Evolutionary conservation across 208 protist genomes (phyloP).

Genomic region (Lotmaria passim): DNA sequence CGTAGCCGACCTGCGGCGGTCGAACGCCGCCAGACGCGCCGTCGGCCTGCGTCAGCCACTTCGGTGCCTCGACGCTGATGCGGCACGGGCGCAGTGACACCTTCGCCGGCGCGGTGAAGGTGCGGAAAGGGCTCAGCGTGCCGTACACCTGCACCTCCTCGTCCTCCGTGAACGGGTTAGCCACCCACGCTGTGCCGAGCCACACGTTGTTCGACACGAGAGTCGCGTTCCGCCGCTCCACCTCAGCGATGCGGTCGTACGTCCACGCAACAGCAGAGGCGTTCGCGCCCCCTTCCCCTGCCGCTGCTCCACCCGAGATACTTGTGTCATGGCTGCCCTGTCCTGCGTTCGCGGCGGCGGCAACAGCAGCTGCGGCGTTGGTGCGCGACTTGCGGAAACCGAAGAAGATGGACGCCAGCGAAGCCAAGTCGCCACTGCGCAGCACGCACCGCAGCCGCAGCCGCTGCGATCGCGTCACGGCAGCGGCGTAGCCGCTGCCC

Average conservation of each 20-base stretch:
- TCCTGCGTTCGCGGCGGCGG: background rate
- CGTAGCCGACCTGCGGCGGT: slow-evolving; percentile 46
- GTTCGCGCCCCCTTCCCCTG: background rate
- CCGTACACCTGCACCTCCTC: slow-evolving; percentile 85
- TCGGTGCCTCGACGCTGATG: slow-evolving; percentile 16
- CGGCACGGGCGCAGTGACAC: slow-evolving; percentile 32
- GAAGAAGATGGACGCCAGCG: slow-evolving; percentile 63
- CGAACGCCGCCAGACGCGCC: background rate
- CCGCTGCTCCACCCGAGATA: background rate
- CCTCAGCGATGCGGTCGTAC: slow-evolving; percentile 63
- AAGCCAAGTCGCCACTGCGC: slow-evolving; percentile 47
- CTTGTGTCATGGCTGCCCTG: background rate
- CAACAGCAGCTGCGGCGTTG: slow-evolving; percentile 2
- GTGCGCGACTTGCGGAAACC: slow-evolving; percentile 48
- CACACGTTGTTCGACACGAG: slow-evolving; percentile 70
- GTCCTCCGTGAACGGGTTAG: slow-evolving; percentile 69
- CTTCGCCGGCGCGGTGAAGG: slow-evolving; percentile 57
- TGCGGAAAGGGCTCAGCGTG: slow-evolving; percentile 68
- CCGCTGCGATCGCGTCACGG: slow-evolving; percentile 31
- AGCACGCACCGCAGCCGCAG: slow-evolving; percentile 80
- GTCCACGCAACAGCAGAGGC: slow-evolving; percentile 23
- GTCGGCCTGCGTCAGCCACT: background rate
- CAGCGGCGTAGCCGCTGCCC: slow-evolving; percentile 1
- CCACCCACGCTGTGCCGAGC: slow-evolving; percentile 73
- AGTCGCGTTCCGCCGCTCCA: slow-evolving; percentile 48